Conservation (phyloP, 306 rosid genomes). For the Phaseolus lunatus region DNA sequence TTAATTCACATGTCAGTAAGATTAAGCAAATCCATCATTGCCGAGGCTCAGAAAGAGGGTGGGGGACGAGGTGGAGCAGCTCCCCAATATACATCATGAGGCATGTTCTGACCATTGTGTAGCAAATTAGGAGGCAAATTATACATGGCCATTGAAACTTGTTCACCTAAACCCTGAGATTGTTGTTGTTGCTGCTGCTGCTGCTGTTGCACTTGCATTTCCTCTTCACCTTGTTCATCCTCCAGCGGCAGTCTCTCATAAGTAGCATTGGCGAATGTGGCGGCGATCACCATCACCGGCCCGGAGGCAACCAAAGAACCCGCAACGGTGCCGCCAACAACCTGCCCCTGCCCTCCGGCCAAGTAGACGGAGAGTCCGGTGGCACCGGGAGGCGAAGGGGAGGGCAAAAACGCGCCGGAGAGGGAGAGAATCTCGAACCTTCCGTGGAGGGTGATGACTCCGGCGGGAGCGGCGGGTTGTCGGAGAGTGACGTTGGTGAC, state of each 20-base stretch:
- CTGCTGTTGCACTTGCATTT: conserved; percentile 56
- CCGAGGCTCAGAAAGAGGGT: conserved; percentile 58
- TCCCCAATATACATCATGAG: conserved; percentile 78
- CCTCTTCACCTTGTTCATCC: conserved; percentile 64
- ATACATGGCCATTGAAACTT: conserved; percentile 61
- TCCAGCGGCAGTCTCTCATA: conserved; percentile 76
- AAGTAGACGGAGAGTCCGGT: conserved; percentile 73
- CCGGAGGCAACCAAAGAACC: conserved; percentile 84
- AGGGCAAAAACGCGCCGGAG: conserved; percentile 77
- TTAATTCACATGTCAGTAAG: conserved; percentile 51
- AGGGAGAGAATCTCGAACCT: conserved; percentile 85
- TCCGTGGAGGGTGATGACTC: conserved; percentile 68
- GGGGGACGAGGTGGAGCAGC: conserved; percentile 74
- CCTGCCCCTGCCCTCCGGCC: conserved; percentile 89
- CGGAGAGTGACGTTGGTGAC: conserved; percentile 78
- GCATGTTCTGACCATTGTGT: conserved; percentile 70
- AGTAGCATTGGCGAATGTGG: conserved; percentile 77
- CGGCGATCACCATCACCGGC: conserved; percentile 84
- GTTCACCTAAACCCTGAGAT: conserved; percentile 61
- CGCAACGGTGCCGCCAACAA: conserved; percentile 80
- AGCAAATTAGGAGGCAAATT: conserved; percentile 74
- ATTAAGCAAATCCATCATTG: conserved; percentile 7
- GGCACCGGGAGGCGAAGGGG: conserved; percentile 79
- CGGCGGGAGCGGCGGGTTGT: conserved; percentile 75
- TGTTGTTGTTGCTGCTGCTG: conserved; percentile 30